Evolutionary conservation across 768 basidiomycete species (phyloP).

Genomic region (Cyclocybe aegerita): DNA sequence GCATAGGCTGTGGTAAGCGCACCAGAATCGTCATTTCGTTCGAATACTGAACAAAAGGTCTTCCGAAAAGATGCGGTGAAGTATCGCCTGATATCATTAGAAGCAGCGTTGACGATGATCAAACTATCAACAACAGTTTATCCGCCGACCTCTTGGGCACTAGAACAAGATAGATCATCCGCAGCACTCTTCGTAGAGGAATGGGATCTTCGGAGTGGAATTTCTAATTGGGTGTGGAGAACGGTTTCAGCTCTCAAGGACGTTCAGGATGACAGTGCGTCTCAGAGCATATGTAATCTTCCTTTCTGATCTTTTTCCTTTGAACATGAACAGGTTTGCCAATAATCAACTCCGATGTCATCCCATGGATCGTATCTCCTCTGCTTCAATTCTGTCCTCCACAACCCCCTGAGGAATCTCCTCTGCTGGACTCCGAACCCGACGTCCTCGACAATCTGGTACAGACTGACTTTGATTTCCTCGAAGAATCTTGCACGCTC

Average conservation of each 20-base stretch:
- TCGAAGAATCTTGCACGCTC: constrained; percentile 74
- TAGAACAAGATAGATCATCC: constrained; percentile 13
- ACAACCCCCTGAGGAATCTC: constrained; percentile 32
- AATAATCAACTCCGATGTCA: constrained; percentile 59
- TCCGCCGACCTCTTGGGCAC: constrained; percentile 68
- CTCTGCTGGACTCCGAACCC: constrained; percentile 38
- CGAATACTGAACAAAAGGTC: constrained; percentile 1
- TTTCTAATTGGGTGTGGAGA: constrained; percentile 80
- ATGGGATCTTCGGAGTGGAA: constrained; percentile 63
- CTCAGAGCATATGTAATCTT: not conserved
- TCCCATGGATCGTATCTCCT: constrained; percentile 61
- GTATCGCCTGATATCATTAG: constrained; percentile 63
- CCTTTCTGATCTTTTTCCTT: not conserved
- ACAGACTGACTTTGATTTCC: constrained; percentile 65
- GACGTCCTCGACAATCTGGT: constrained; percentile 46
- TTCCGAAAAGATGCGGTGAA: constrained; percentile 63
- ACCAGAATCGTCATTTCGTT: not conserved
- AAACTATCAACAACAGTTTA: constrained; percentile 69
- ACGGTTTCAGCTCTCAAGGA: constrained; percentile 72
- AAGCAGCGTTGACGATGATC: constrained; percentile 67
- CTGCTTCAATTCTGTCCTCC: constrained; percentile 64
- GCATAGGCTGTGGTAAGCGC: constrained; percentile 69
- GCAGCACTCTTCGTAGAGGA: constrained; percentile 42
- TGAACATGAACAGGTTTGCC: constrained; percentile 40
- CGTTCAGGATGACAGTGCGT: constrained; percentile 66